Percentiles rank a stretch among this genome's conserved stretches.
Conservation (phyloP, 345 rosid genomes). For the Zanthoxylum bungeanum region DNA sequence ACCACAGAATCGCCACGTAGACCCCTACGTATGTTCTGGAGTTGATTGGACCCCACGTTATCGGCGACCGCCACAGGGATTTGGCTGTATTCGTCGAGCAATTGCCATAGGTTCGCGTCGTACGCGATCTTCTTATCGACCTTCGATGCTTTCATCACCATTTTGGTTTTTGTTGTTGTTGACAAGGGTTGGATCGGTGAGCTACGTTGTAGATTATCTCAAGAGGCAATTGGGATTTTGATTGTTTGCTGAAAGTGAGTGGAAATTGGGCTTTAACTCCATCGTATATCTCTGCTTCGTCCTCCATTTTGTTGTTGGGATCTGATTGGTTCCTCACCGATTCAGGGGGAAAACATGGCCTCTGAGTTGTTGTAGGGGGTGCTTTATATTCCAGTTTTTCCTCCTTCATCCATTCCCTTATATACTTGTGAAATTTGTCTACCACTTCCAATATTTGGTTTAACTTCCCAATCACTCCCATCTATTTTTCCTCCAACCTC, state of each 20-base stretch:
- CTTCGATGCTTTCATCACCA: conserved; percentile 54
- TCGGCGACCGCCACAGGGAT: conserved; percentile 74
- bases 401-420: no score
- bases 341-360: no score
- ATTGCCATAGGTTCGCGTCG: conserved; percentile 74
- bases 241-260: conserved; percentile 50
- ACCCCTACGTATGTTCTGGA: conserved; percentile 78
- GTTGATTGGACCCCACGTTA: conserved; percentile 91
- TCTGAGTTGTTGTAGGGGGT: no score
- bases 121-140: conserved; percentile 79
- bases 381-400: no score
- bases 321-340: no score
- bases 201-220: conserved; percentile 49
- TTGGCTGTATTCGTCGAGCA: conserved; percentile 79
- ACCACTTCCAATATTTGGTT: no score
- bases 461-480: no score
- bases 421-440: no score
- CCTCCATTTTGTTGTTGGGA: conserved; percentile 29
- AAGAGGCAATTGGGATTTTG: conserved; percentile 45
- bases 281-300: conserved; percentile 49
- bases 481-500: no score
- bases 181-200: conserved; percentile 43
- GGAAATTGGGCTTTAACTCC: conserved; percentile 56
- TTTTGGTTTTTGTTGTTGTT: no score
- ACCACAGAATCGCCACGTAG: conserved; percentile 79